Evolutionary conservation across 768 basidiomycete genomes (phyloP).

Genomic region (Leccinum boreale): DNA sequence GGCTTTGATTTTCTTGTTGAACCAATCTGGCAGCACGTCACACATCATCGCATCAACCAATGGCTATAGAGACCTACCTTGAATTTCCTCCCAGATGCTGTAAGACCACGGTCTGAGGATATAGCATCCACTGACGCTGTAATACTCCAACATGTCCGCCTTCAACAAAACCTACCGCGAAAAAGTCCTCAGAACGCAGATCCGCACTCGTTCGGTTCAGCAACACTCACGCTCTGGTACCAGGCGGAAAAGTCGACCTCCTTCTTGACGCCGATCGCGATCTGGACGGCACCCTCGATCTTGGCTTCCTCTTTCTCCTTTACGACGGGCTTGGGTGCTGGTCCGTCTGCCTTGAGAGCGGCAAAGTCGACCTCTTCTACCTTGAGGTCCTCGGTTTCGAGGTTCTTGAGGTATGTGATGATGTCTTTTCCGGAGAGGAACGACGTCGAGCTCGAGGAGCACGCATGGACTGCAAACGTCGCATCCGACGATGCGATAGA

Average conservation of each 20-base stretch:
- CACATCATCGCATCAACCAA: neutral
- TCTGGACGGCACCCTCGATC: constrained; percentile 85
- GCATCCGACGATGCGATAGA: constrained; percentile 66
- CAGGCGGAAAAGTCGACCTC: constrained; percentile 92
- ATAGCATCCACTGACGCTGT: constrained; percentile 98
- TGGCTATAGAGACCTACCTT: constrained; percentile 48
- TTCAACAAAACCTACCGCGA: constrained; percentile 83
- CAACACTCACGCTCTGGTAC: constrained; percentile 80
- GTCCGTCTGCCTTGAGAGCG: constrained; percentile 49
- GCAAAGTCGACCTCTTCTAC: constrained; percentile 74
- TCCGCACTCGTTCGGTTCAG: neutral
- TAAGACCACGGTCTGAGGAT: constrained; percentile 98
- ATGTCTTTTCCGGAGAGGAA: constrained; percentile 82
- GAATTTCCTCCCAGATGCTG: constrained; percentile 95
- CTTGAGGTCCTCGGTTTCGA: constrained; percentile 65
- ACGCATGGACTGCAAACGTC: constrained; percentile 72
- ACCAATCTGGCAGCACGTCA: constrained; percentile 67
- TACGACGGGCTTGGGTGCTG: constrained; percentile 31
- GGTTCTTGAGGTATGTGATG: constrained; percentile 60
- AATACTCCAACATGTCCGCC: constrained; percentile 99
- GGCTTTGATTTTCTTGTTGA: constrained; percentile 88
- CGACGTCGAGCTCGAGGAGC: constrained; percentile 65
- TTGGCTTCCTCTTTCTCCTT: constrained; percentile 74
- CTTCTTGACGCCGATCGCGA: constrained; percentile 94
- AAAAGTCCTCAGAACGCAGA: constrained; percentile 4